Evolutionary conservation across 75 land plant species (phyloP), one percentile per base, ranked within the genome.

Genomic region (Pinus albicaulis): DNA sequence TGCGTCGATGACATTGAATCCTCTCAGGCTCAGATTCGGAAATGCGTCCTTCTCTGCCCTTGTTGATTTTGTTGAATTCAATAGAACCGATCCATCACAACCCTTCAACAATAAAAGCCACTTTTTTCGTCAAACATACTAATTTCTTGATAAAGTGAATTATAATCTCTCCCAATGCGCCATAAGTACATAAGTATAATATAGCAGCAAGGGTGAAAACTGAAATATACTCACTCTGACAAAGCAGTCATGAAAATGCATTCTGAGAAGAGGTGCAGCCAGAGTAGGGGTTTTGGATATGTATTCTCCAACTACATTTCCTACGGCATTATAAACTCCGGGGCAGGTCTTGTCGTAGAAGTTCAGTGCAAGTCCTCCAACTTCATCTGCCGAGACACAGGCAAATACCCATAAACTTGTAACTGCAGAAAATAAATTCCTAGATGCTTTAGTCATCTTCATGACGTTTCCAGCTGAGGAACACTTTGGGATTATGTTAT

Each of bases 31-130:
- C 24, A 55, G 77, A 73, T 91, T 91, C 4, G 89, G 88, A 3
- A 71, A 17, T 4, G 89, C 81, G 24, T 34, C 53, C 24, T 76
- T 91, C 80, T 91, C 93, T 1, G 88, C 77, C 28, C 73, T 80
- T 38, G 38, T 77, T 13, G 91, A 83, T 52, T 55, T 75, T 15
- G 92, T 86, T 4, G 87, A 80, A 71, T 90, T 87, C 5, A 92
- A 26, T 5, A 92, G 90, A 16, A 92, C 84, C 1, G 94, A 92
- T 31, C 74, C 94, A 82, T 92, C 94, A 75, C 94, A 86, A 23
- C 88, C 88, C 88, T 86, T 72, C 13, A 7, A 7, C 52, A 44
- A 7, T 44, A 44, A 44, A 44, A n/a, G n/a, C n/a, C n/a, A n/a
- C n/a, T n/a, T n/a, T n/a, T n/a, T n/a, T n/a, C 31, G 14, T 31